Percentiles rank a stretch among this genome's conserved stretches.
Conservation (phyloP, 257 asterid genomes). For the Solanum medicagineum region DNA sequence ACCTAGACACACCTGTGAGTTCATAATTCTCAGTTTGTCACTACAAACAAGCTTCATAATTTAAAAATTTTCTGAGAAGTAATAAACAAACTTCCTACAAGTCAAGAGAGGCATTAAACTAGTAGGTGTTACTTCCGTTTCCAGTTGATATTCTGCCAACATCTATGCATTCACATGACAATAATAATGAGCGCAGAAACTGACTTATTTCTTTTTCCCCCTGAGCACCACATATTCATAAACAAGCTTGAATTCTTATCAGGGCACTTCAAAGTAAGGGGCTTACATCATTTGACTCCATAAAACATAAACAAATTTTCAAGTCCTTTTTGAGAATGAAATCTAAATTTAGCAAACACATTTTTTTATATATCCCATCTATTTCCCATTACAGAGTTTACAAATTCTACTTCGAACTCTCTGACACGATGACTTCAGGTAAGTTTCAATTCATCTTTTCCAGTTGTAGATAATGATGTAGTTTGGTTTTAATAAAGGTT, state of each 20-base stretch:
- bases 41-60: not conserved
- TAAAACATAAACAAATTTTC: not conserved
- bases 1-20: not conserved
- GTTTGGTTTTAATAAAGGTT: not conserved
- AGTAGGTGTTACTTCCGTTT: not conserved
- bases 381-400: not conserved
- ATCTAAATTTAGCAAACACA: not conserved
- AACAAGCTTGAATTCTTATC: not conserved
- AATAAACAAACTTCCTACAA: not conserved
- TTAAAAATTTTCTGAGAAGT: not conserved
- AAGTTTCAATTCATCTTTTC: not conserved
- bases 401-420: not conserved
- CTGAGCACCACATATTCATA: not conserved
- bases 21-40: not conserved
- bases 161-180: not conserved
- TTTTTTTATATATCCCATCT: not conserved
- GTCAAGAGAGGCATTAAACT: not conserved
- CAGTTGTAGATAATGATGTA: not conserved
- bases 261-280: not conserved
- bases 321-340: not conserved
- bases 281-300: not conserved
- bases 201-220: not conserved
- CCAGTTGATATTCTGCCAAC: not conserved
- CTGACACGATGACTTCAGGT: not conserved
- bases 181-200: not conserved